Evolutionary conservation across 1,284 basidiomycete genomes (phyloP).

Genomic region (Ganoderma resinaceum): DNA sequence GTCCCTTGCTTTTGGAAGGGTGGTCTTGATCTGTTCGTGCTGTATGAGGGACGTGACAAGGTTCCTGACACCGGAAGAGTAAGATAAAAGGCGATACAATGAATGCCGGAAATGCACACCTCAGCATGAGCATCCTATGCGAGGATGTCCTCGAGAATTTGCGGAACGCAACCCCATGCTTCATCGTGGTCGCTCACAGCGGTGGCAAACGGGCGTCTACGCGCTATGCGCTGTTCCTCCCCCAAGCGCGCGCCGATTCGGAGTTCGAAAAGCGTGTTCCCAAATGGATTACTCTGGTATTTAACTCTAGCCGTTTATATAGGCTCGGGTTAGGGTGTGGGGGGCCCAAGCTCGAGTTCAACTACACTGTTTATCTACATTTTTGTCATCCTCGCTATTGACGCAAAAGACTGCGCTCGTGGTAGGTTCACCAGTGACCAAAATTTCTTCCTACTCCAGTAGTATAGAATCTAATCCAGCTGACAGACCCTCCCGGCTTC

Average conservation of each 20-base stretch:
- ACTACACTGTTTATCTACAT: too few species aligned
- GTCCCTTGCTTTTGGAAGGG: constrained; percentile 95
- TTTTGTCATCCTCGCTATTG: too few species aligned
- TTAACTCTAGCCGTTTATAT: not conserved
- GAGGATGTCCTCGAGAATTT: constrained; percentile 89
- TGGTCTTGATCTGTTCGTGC: constrained; percentile 97
- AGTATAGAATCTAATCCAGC: not conserved
- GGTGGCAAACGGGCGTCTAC: constrained; percentile 19
- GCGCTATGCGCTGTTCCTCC: constrained; percentile 4
- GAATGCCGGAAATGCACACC: constrained; percentile 52
- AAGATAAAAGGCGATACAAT: not conserved
- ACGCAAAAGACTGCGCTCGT: not conserved
- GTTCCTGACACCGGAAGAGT: constrained; percentile 63
- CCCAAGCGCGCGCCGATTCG: not conserved
- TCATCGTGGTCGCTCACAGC: constrained; percentile 60
- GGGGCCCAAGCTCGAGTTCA: too few species aligned
- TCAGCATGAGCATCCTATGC: constrained; percentile 87
- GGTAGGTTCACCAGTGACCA: not conserved
- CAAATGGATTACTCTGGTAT: not conserved
- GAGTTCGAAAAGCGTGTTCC: constrained; percentile 5
- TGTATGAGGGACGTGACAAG: constrained; percentile 94
- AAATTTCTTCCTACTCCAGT: too few species aligned
- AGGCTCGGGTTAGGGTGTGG: too few species aligned
- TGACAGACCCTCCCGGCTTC: not conserved
- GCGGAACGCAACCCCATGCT: constrained; percentile 90